Evolutionary conservation across 1,284 basidiomycete species (phyloP).

Genomic region (Hymenochaete sp.): DNA sequence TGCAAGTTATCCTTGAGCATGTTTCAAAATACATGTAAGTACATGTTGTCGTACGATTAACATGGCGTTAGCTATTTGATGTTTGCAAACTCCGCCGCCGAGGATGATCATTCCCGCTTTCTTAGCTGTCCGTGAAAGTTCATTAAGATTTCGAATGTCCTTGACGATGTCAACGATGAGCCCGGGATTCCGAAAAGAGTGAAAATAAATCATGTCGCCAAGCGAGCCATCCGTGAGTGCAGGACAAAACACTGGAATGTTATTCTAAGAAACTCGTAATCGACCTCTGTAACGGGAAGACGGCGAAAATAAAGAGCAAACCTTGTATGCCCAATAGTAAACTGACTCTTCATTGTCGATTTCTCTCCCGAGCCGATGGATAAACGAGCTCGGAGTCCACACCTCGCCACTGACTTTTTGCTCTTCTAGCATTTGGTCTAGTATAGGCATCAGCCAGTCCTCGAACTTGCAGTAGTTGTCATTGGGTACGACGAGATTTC

Average conservation of each 20-base stretch:
- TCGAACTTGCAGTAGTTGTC: conserved; percentile 99
- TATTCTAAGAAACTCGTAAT: conserved; percentile 56
- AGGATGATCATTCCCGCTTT: conserved; percentile 99
- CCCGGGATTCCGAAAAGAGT: conserved; percentile 88
- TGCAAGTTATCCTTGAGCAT: conserved; percentile 26
- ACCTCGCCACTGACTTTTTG: conserved; percentile 66
- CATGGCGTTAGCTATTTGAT: conserved; percentile 99
- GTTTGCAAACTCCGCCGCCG: conserved; percentile 98
- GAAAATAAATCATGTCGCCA: conserved; percentile 99
- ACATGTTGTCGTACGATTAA: conserved; percentile 62
- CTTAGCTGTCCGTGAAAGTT: conserved; percentile 78
- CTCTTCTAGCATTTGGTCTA: conserved; percentile 87
- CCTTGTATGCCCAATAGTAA: conserved; percentile 99
- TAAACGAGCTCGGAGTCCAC: conserved; percentile 95
- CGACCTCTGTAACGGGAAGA: conserved; percentile 20
- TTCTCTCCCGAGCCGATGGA: conserved; percentile 86
- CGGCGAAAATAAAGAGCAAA: conserved; percentile 28
- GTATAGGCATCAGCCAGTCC: conserved; percentile 95
- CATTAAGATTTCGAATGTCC: conserved; percentile 90
- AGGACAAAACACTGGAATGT: conserved; percentile 98
- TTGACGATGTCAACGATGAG: conserved; percentile 89
- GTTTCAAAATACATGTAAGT: not conserved
- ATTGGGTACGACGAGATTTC: conserved; percentile 97
- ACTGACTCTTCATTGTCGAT: conserved; percentile 96
- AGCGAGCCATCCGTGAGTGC: conserved; percentile 96